Evolutionary conservation across 192 early-diverging fungal genomes (phyloP).

Genomic region (Podila minutissima): DNA sequence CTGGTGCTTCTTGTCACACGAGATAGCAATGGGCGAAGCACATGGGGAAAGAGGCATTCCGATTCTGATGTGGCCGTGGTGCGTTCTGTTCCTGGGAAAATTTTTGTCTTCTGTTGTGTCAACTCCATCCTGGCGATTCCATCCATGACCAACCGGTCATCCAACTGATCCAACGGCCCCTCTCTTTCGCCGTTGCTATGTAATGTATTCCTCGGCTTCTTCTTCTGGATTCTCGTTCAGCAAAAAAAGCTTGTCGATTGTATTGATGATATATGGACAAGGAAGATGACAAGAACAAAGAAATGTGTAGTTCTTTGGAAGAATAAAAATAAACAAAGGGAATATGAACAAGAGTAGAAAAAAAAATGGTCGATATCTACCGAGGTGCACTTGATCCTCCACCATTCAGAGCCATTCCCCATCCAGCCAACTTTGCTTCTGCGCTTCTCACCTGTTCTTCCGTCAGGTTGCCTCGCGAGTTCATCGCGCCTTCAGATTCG

Average conservation of each 20-base stretch:
- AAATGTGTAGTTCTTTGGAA: neutral
- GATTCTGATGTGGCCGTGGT: no score
- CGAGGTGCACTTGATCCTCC: slow-evolving; percentile 1
- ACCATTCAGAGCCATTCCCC: slow-evolving; percentile 32
- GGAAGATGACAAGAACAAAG: neutral
- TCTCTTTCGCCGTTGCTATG: no score
- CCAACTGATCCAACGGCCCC: no score
- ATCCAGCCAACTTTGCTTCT: slow-evolving; percentile 45
- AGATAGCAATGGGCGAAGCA: no score
- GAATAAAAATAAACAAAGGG: neutral
- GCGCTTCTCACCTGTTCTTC: slow-evolving; percentile 52
- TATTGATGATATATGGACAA: neutral
- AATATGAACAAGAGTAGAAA: slow-evolving; percentile 2
- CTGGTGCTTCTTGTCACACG: no score
- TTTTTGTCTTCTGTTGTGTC: no score
- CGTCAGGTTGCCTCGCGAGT: slow-evolving; percentile 24
- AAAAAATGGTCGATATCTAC: slow-evolving; percentile 21
- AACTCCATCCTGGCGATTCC: no score
- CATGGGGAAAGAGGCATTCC: no score
- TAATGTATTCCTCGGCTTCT: no score
- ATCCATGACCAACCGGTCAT: no score
- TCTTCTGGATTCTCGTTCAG: neutral
- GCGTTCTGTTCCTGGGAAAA: no score
- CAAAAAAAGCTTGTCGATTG: neutral
- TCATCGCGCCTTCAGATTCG: slow-evolving; percentile 12